A percentile compares a stretch with the other conserved stretches of the same genome.
phyloP scores from a whole-genome alignment of 805 yeast genomes.

The Barnettozyma californica region DNA sequence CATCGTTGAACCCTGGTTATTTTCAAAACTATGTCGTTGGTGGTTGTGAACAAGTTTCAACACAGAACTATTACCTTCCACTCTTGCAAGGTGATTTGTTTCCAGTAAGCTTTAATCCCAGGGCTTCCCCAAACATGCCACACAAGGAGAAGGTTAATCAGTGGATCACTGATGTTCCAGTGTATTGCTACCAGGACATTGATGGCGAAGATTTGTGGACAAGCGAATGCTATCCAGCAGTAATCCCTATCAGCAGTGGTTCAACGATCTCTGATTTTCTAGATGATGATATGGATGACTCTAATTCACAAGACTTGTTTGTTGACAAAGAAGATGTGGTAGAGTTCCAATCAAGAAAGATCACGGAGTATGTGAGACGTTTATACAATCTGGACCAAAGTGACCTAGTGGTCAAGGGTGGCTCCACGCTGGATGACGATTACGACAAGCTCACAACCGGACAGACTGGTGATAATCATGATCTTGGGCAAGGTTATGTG shows the following conservation, averaged over 20 bases:
- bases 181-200: constrained; percentile 25
- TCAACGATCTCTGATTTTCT: constrained; percentile 2
- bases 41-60: too few species aligned
- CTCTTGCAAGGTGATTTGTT: constrained; percentile 21
- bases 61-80: constrained; percentile 1
- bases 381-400: constrained; percentile 29
- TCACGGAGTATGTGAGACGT: constrained; percentile 40
- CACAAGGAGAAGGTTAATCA: constrained; percentile 56
- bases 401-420: constrained; percentile 8
- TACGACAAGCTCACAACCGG: neutral
- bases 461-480: neutral
- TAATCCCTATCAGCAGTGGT: constrained; percentile 25
- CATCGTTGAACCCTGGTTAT: neutral
- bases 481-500: neutral
- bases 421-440: neutral
- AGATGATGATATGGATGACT: neutral
- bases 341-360: constrained; percentile 48
- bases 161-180: constrained; percentile 62
- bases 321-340: constrained; percentile 41
- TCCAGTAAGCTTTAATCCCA: constrained; percentile 54
- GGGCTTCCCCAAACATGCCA: constrained; percentile 58
- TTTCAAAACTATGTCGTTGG: neutral
- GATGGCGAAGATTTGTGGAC: constrained; percentile 23
- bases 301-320: constrained; percentile 15
- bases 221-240: constrained; percentile 48